phyloP scores from a whole-genome alignment of 2,329 filamentous ascomycete genomes.

The Aurifilum marmelostoma region DNA sequence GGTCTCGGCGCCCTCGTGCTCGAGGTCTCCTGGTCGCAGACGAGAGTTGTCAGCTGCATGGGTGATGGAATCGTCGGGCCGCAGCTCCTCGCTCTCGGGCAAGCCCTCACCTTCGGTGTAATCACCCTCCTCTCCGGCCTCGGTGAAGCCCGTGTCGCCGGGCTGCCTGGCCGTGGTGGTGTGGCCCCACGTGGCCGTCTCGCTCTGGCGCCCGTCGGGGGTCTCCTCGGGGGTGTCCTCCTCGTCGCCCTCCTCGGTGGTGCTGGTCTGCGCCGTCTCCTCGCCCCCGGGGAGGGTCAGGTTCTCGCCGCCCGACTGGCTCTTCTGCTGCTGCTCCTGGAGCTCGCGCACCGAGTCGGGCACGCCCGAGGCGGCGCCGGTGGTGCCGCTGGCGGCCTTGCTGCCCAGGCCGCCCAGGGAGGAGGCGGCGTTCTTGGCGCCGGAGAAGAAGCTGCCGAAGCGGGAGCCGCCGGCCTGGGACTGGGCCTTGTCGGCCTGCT shows the following conservation, averaged over 20 bases:
- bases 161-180: constrained; percentile 15
- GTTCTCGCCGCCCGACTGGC: constrained; percentile 28
- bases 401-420: constrained; percentile 23
- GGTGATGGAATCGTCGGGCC: constrained; percentile 29
- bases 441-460: constrained; percentile 26
- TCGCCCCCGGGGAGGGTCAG: constrained; percentile 23
- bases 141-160: constrained; percentile 6
- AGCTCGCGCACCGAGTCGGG: constrained; percentile 25
- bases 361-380: constrained; percentile 8
- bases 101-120: constrained; percentile 17
- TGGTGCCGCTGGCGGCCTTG: constrained; percentile 21
- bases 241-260: constrained; percentile 30
- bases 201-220: constrained; percentile 25
- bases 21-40: constrained; percentile 8
- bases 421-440: constrained; percentile 24
- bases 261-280: constrained; percentile 19
- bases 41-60: constrained; percentile 29
- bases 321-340: constrained; percentile 20
- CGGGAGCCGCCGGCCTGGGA: constrained; percentile 22
- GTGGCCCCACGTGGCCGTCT: constrained; percentile 24
- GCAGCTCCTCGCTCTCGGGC: constrained; percentile 21
- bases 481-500: constrained; percentile 10
- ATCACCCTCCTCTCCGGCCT: not conserved
- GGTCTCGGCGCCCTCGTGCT: not conserved
- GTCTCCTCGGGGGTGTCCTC: constrained; percentile 30